Evolutionary conservation across 108 stramenopile species (phyloP).

Genomic region (Cylindrotheca closterium): DNA sequence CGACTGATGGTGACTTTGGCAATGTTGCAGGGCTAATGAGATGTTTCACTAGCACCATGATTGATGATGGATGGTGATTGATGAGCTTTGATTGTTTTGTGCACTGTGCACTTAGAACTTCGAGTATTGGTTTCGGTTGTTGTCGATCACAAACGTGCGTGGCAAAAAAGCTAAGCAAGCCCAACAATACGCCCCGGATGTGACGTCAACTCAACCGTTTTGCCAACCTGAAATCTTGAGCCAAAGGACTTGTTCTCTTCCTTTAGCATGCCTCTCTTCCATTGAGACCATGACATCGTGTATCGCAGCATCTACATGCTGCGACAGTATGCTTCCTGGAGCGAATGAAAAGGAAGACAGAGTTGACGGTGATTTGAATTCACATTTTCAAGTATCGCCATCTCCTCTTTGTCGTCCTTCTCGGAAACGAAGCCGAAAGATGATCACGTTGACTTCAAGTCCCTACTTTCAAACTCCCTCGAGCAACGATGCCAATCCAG

Average conservation of each 20-base stretch:
- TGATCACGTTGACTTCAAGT: not conserved
- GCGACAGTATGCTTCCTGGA: not conserved
- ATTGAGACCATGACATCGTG: not conserved
- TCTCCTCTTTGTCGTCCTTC: not conserved
- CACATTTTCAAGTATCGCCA: no score
- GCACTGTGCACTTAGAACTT: no score
- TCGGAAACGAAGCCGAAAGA: not conserved
- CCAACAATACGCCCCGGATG: not conserved
- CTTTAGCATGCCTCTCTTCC: not conserved
- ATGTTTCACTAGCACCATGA: conserved; percentile 6
- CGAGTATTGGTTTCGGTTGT: no score
- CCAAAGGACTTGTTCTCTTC: no score
- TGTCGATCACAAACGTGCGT: not conserved
- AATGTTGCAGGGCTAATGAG: conserved; percentile 14
- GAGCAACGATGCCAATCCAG: not conserved
- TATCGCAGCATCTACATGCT: not conserved
- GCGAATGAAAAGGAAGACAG: not conserved
- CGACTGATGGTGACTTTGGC: not conserved
- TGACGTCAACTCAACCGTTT: no score
- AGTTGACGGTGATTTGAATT: not conserved
- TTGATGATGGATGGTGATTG: not conserved
- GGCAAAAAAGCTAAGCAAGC: not conserved
- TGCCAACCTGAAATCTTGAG: no score
- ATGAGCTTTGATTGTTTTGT: no score
- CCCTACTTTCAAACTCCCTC: not conserved